Percentiles rank a stretch among this genome's conserved stretches.
These are phyloP conservation scores for Aphanomyces stellatus DNA, from an alignment of 352 stramenopile genomes.

Conservation along the genomic window DNA sequence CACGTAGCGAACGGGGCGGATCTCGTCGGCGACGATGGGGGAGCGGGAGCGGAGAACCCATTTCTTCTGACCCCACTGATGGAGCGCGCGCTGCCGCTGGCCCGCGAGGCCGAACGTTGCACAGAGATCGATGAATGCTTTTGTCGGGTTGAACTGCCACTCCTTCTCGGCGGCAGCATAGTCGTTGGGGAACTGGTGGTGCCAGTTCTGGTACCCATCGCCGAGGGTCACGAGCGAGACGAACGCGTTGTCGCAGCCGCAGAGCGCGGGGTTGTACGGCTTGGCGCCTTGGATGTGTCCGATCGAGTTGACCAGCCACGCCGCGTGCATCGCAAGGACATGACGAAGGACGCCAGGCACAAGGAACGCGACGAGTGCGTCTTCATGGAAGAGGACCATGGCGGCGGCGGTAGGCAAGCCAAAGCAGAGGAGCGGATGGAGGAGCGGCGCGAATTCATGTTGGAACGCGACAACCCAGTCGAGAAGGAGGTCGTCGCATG, in stretches of 20 bases:
- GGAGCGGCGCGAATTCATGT: constrained; percentile 84
- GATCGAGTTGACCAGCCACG: constrained; percentile 97
- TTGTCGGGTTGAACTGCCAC: constrained; percentile 98
- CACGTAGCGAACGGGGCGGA: background rate
- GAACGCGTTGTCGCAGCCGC: constrained; percentile 93
- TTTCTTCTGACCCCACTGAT: constrained; percentile 3
- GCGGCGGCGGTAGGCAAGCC: constrained; percentile 90
- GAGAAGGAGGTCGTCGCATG: constrained; percentile 91
- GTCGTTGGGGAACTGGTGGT: constrained; percentile 99
- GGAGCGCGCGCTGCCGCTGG: background rate
- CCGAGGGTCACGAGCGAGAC: constrained; percentile 93
- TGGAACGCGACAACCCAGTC: constrained; percentile 95
- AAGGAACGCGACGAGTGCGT: constrained; percentile 92
- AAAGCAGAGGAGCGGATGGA: constrained; percentile 95
- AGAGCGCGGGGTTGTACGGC: constrained; percentile 94
- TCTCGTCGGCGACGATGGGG: background rate
- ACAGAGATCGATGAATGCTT: constrained; percentile 96
- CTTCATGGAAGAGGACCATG: constrained; percentile 82
- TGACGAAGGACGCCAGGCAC: constrained; percentile 93
- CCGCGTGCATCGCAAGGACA: constrained; percentile 95
- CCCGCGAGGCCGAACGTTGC: constrained; percentile 25
- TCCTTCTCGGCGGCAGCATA: constrained; percentile 95
- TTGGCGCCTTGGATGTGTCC: constrained; percentile 98
- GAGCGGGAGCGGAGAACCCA: background rate
- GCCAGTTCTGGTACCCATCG: constrained; percentile 98